Evolutionary conservation across 2,329 filamentous ascomycete species (phyloP), one percentile per base, ranked within the genome.

Genomic region (Fusarium haematococcum): DNA sequence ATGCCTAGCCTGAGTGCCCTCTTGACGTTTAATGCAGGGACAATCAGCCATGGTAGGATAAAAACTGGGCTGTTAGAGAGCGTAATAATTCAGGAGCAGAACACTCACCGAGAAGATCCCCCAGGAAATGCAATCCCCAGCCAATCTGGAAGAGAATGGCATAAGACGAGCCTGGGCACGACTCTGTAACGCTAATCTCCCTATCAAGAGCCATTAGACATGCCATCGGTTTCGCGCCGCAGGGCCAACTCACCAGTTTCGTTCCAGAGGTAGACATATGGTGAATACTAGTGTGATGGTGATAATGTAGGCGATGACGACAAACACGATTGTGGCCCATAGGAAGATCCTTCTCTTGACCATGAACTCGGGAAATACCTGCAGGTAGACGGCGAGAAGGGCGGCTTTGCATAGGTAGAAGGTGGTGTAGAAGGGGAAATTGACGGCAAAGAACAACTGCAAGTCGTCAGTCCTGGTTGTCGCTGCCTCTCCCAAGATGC

Each of bases 361-460:
- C 73, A 75, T 76, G 20, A 76, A 76, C 1, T 65, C 33, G 0
- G 68, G 73, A 4, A 76, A 76, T 0, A 56, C 68, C 5, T 76
- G 74, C 1, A 73, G 6, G 13, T 75, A 76, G 0, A 75, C 71
- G 0, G 71, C 68, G 2, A 77, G 45, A 0, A 78, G 61, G 1
- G 72, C 76, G 16, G 74, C 76, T 4, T 77, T 78, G 27, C 70
- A 77, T 0, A 78, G 20, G n/a, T 78, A 78, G 3, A 78, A 59
- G 0, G 76, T 78, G 0, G 76, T 75, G 10, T 74, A 78, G 6
- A 77, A 78, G 0, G 76, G 76, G 6, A 78, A 69, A 0, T 57
- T 67, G 6, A 27, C 39, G 4, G 52, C 63, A 4, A 73, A 78
- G 0, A 77, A 69, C 7, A 78, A 30, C 74, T 78, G 18, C 20